These are phyloP conservation scores for Ogataea degrootiae DNA, from an alignment of 805 yeast species.

Conservation along the genomic window DNA sequence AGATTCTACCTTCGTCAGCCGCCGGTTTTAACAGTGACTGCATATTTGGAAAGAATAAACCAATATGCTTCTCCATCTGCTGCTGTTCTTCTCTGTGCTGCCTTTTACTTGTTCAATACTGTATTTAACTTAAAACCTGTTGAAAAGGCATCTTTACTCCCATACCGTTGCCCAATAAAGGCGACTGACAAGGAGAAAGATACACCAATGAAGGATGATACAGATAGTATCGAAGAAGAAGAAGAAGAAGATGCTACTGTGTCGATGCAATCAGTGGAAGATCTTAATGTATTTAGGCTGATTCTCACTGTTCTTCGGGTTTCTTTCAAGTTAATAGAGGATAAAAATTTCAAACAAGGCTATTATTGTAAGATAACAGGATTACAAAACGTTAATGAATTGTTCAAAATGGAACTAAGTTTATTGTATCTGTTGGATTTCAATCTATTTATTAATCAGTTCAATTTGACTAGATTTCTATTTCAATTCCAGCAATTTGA, in stretches of 20 bases:
- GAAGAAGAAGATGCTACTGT: slow-evolving; percentile 3
- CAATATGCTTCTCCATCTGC: slow-evolving; percentile 28
- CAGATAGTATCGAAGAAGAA: not conserved
- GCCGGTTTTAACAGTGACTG: slow-evolving; percentile 25
- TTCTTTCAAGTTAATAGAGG: slow-evolving; percentile 39
- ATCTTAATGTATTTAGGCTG: slow-evolving; percentile 36
- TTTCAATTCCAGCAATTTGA: slow-evolving; percentile 26
- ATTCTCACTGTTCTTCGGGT: slow-evolving; percentile 36
- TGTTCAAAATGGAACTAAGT: slow-evolving; percentile 36
- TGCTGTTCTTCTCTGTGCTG: slow-evolving; percentile 28
- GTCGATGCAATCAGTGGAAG: slow-evolving; percentile 29
- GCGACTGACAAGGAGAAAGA: not conserved
- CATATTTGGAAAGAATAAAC: slow-evolving; percentile 30
- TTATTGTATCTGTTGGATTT: slow-evolving; percentile 39
- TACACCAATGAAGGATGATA: not conserved
- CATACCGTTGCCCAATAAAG: slow-evolving; percentile 7
- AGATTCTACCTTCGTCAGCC: slow-evolving; percentile 29
- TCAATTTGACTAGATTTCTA: slow-evolving; percentile 30
- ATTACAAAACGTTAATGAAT: slow-evolving; percentile 34
- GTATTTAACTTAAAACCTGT: slow-evolving; percentile 24
- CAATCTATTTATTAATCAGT: slow-evolving; percentile 35
- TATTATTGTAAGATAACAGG: slow-evolving; percentile 43
- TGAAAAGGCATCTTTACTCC: slow-evolving; percentile 9
- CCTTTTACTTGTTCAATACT: slow-evolving; percentile 27
- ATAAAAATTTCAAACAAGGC: slow-evolving; percentile 38